Evolutionary conservation across 2,329 filamentous ascomycete genomes (phyloP).

Genomic region (Pleoardoris graminearum): DNA sequence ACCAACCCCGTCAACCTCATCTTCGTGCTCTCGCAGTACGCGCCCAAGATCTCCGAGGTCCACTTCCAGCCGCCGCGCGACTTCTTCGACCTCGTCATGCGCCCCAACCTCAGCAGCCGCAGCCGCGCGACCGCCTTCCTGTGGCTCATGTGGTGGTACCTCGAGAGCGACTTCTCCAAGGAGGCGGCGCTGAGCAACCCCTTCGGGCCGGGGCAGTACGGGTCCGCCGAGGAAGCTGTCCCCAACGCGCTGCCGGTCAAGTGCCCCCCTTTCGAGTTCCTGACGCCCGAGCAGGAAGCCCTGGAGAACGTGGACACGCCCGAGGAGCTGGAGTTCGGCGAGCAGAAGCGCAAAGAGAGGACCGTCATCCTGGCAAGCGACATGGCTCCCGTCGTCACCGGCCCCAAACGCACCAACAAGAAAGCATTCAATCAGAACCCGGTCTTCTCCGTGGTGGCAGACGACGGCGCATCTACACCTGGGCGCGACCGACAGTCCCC

Average conservation of each 20-base stretch:
- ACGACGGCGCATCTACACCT: conserved; percentile 47
- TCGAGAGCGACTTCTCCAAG: conserved; percentile 91
- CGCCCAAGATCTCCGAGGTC: conserved; percentile 86
- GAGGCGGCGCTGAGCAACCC: conserved; percentile 89
- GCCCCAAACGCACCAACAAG: conserved; percentile 54
- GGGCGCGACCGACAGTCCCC: conserved; percentile 46
- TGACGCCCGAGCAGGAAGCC: conserved; percentile 67
- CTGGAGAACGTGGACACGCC: conserved; percentile 74
- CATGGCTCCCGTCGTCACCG: conserved; percentile 66
- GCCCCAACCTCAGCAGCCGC: conserved; percentile 75
- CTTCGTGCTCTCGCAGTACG: conserved; percentile 88
- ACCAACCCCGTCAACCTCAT: conserved; percentile 98
- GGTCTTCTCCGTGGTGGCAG: conserved; percentile 46
- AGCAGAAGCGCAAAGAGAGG: conserved; percentile 72
- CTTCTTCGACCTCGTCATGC: conserved; percentile 97
- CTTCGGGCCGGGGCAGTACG: conserved; percentile 66
- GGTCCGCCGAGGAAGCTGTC: conserved; percentile 36
- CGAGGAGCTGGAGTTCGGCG: conserved; percentile 71
- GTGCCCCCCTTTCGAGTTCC: conserved; percentile 66
- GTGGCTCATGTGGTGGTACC: conserved; percentile 99
- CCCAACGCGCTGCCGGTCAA: conserved; percentile 55
- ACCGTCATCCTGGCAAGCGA: conserved; percentile 74
- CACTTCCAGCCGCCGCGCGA: conserved; percentile 86
- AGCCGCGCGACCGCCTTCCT: conserved; percentile 87
- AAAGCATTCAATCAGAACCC: conserved; percentile 50